Conservation (phyloP, 495 filamentous ascomycete species). For the Neurospora sp. region DNA sequence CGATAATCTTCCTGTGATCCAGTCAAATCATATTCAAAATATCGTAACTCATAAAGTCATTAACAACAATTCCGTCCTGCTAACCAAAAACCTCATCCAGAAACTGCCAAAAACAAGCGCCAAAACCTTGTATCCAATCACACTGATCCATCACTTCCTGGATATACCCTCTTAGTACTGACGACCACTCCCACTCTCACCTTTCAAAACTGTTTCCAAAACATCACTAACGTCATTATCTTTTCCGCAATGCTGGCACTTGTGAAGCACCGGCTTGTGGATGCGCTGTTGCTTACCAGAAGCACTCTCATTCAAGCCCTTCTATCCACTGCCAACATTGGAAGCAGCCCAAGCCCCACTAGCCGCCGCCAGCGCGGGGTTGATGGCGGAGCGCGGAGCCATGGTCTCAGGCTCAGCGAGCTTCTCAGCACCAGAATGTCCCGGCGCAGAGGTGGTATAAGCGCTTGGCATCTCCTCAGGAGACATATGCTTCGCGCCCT, state of each 20-base stretch:
- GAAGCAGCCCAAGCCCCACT: constrained; percentile 12
- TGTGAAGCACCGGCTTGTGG: constrained; percentile 14
- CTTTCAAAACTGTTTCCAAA: neutral
- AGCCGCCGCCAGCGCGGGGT: constrained; percentile 4
- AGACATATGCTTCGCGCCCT: neutral
- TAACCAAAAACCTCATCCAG: neutral
- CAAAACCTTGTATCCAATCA: neutral
- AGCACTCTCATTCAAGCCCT: neutral
- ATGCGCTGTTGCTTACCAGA: neutral
- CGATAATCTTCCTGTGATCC: neutral
- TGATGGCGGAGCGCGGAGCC: neutral
- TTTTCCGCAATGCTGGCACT: constrained; percentile 23
- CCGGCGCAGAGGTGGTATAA: neutral
- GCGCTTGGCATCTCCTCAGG: neutral
- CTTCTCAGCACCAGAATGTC: neutral
- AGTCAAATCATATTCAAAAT: neutral
- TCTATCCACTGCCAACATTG: neutral
- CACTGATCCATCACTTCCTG: neutral
- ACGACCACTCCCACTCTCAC: neutral
- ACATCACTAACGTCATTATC: constrained; percentile 25
- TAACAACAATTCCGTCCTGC: neutral
- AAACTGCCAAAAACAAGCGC: neutral
- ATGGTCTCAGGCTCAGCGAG: neutral
- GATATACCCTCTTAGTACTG: neutral
- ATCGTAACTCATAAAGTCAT: neutral